A percentile compares a stretch with the other conserved stretches of the same genome.
Conservation (phyloP, 441 rosid genomes). For the Corymbia calophylla region DNA sequence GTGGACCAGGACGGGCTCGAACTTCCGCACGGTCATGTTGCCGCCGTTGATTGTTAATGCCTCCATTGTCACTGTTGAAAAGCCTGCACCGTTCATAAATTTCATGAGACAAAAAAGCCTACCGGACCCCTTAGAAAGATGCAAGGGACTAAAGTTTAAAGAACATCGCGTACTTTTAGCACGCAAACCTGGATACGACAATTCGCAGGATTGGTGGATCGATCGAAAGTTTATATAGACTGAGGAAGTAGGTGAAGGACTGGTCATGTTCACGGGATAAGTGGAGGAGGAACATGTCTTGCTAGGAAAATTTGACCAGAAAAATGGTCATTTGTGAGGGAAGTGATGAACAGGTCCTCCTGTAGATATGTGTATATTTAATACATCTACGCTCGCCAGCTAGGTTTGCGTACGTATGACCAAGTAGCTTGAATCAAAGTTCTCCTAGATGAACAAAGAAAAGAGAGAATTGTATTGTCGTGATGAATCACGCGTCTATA, state of each 20-base stretch:
- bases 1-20: background rate
- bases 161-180: background rate
- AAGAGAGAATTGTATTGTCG: background rate
- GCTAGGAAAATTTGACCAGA: background rate
- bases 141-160: background rate
- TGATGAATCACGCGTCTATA: background rate
- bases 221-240: background rate
- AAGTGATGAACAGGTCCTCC: background rate
- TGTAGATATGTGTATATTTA: background rate
- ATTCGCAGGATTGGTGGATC: background rate
- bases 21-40: background rate
- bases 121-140: background rate
- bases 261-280: background rate
- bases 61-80: background rate
- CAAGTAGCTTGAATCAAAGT: background rate
- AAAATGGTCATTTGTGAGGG: background rate
- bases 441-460: background rate
- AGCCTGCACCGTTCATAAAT: background rate
- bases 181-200: background rate
- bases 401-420: background rate
- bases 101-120: background rate
- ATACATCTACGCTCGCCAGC: background rate
- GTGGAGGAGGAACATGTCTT: background rate
- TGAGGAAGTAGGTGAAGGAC: background rate
- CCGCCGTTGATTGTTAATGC: background rate